Evolutionary conservation across 352 stramenopile species (phyloP).

Genomic region (Pythium scleroteichum): DNA sequence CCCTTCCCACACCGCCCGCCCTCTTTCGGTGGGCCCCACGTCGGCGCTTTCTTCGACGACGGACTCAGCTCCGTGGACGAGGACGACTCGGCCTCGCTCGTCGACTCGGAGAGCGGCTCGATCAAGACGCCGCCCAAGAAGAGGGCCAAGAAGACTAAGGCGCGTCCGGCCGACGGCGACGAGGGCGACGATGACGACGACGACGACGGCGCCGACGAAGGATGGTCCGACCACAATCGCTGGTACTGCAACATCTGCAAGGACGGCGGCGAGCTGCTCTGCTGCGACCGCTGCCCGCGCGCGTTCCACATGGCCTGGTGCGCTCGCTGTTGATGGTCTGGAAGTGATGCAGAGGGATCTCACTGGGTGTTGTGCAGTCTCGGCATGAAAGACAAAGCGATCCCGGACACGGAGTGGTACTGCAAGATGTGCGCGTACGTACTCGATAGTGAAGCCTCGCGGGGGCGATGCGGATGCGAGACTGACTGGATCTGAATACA

Average conservation of each 20-base stretch:
- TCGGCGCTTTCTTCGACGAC: conserved; percentile 38
- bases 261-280: conserved; percentile 86
- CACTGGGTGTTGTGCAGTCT: conserved; percentile 39
- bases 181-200: conserved; percentile 43
- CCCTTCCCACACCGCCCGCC: conserved; percentile 15
- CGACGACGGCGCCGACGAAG: conserved; percentile 47
- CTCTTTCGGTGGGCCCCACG: conserved; percentile 8
- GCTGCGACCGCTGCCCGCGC: conserved; percentile 91
- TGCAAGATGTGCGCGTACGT: conserved; percentile 88
- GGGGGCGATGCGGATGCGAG: not conserved
- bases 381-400: conserved; percentile 71
- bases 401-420: conserved; percentile 85
- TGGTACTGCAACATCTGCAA: conserved; percentile 93
- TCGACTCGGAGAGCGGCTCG: conserved; percentile 32
- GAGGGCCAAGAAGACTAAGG: conserved; percentile 22
- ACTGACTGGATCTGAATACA: not conserved
- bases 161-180: conserved; percentile 17
- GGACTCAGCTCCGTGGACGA: conserved; percentile 32
- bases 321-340: conserved; percentile 20
- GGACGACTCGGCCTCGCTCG: conserved; percentile 24
- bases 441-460: conserved; percentile 1
- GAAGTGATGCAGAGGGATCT: not conserved
- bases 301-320: conserved; percentile 91
- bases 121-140: conserved; percentile 31
- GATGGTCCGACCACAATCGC: conserved; percentile 85